A percentile compares a stretch with the other conserved stretches of the same genome.
Conservation (phyloP, 805 yeast species). For the Lachancea quebecensis region DNA sequence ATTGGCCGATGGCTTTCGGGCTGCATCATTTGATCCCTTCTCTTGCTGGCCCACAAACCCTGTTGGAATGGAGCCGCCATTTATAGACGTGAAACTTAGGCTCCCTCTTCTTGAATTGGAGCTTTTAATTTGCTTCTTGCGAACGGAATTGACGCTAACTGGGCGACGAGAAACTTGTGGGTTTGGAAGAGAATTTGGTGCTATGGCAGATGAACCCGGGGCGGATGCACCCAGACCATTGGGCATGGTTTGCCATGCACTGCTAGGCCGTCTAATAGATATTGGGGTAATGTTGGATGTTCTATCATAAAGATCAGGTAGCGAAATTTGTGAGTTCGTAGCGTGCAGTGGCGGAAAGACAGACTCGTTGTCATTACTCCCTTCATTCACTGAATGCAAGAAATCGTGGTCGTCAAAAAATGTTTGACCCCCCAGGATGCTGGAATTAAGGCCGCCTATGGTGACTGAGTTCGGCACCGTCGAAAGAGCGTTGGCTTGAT, state of each 20-base stretch:
- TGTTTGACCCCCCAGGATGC: conserved; percentile 4
- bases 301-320: conserved; percentile 7
- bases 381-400: conserved; percentile 2
- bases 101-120: conserved; percentile 9
- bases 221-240: conserved; percentile 6
- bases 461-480: neutral
- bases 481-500: neutral
- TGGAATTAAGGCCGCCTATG: conserved; percentile 3
- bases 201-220: conserved; percentile 1
- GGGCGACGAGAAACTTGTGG: conserved; percentile 8
- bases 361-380: neutral
- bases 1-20: conserved; percentile 1
- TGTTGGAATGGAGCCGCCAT: neutral
- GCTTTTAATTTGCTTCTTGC: conserved; percentile 9
- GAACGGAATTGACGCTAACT: conserved; percentile 5
- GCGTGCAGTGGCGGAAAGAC: conserved; percentile 10
- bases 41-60: neutral
- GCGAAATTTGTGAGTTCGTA: conserved; percentile 9
- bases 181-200: conserved; percentile 5
- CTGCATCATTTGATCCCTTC: neutral
- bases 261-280: conserved; percentile 7
- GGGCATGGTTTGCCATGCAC: conserved; percentile 4
- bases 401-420: conserved; percentile 8
- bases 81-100: conserved; percentile 3
- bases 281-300: conserved; percentile 6